phyloP scores from a whole-genome alignment of 2,329 filamentous ascomycete species.

The Penicillium sp. region DNA sequence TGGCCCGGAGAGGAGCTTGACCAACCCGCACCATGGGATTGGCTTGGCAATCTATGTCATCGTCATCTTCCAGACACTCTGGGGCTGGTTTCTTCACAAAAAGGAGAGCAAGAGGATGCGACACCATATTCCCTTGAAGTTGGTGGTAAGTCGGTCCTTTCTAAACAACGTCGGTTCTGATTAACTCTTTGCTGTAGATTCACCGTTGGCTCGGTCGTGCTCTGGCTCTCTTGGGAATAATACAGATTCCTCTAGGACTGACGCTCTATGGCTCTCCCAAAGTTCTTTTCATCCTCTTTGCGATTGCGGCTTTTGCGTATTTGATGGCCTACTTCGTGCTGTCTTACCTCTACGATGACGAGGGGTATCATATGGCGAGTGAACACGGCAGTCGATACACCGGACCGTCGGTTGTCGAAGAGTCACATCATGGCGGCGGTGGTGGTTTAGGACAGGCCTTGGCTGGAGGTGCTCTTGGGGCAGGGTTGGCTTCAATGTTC shows the following conservation, averaged over 20 bases:
- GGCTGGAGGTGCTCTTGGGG: slow-evolving; percentile 50
- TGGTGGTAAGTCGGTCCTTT: slow-evolving; percentile 47
- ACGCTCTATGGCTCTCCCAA: slow-evolving; percentile 89
- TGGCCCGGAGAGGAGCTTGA: slow-evolving; percentile 55
- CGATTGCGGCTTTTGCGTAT: slow-evolving; percentile 70
- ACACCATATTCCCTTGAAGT: slow-evolving; percentile 53
- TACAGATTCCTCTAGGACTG: slow-evolving; percentile 82
- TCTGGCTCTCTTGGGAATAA: slow-evolving; percentile 74
- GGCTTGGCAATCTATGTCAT: slow-evolving; percentile 60
- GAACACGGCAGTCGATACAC: slow-evolving; percentile 55
- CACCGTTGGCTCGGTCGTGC: slow-evolving; percentile 84
- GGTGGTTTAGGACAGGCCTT: slow-evolving; percentile 49
- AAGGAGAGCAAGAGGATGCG: slow-evolving; percentile 51
- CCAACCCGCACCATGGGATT: slow-evolving; percentile 64
- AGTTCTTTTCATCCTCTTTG: slow-evolving; percentile 77
- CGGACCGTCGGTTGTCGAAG: slow-evolving; percentile 50
- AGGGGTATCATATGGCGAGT: slow-evolving; percentile 48
- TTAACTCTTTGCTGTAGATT: slow-evolving; percentile 52
- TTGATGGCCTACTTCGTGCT: slow-evolving; percentile 74
- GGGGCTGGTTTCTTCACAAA: slow-evolving; percentile 55
- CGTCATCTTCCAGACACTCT: slow-evolving; percentile 55
- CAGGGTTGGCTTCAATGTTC: slow-evolving; percentile 53
- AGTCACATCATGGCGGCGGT: slow-evolving; percentile 44
- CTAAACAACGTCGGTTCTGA: background rate
- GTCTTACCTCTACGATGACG: slow-evolving; percentile 61